Percentiles rank a stretch among this genome's conserved stretches.
These are phyloP conservation scores for Lipomyces spencermartinsiae DNA, from an alignment of 805 yeast species.

Conservation along the genomic window DNA sequence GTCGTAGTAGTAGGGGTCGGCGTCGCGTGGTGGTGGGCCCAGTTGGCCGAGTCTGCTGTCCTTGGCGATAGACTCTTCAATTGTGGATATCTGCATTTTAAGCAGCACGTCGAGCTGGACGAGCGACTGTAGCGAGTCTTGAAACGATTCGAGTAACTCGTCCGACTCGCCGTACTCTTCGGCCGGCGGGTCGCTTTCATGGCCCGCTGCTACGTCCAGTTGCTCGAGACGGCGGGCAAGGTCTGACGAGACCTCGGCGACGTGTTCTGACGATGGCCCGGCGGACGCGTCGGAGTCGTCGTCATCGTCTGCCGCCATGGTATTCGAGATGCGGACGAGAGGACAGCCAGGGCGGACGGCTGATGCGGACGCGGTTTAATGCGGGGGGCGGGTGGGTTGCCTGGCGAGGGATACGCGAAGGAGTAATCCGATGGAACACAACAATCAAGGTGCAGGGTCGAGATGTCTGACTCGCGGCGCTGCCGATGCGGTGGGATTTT, in stretches of 20 bases:
- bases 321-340: neutral
- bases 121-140: slow-evolving; percentile 9
- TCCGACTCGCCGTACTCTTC: neutral
- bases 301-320: slow-evolving; percentile 2
- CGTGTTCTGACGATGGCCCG: neutral
- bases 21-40: neutral
- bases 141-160: neutral
- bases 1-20: neutral
- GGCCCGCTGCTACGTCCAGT: neutral
- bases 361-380: neutral
- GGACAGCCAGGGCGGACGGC: neutral
- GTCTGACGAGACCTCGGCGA: neutral
- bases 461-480: no score
- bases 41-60: neutral
- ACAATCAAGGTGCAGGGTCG: no score
- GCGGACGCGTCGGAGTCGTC: neutral
- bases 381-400: no score
- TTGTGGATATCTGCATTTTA: slow-evolving; percentile 23
- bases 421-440: no score
- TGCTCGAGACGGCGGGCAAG: neutral
- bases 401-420: no score
- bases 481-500: no score
- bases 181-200: neutral
- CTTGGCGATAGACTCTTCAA: slow-evolving; percentile 8
- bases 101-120: slow-evolving; percentile 22